Conservation (phyloP, 2,329 filamentous ascomycete genomes). For the Coleophoma cylindrospora region DNA sequence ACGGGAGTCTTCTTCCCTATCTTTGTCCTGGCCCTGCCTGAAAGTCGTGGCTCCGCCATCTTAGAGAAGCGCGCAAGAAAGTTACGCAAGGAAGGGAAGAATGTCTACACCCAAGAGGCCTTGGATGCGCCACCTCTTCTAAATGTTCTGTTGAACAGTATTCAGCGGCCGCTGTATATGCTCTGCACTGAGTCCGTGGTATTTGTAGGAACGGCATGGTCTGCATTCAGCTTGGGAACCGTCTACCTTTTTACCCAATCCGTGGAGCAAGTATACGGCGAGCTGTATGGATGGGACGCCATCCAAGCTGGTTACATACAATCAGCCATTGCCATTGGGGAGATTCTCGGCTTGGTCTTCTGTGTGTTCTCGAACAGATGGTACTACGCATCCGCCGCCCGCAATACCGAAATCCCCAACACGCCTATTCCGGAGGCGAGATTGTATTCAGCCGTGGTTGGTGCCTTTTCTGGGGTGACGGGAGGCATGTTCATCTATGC, state of each 20-base stretch:
- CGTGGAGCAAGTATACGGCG: constrained; percentile 13
- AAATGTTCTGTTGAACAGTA: background rate
- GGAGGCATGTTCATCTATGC: constrained; percentile 81
- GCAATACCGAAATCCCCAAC: constrained; percentile 29
- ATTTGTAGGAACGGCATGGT: constrained; percentile 64
- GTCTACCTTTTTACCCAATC: constrained; percentile 22
- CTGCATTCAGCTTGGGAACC: constrained; percentile 18
- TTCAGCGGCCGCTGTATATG: constrained; percentile 29
- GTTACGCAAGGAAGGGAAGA: constrained; percentile 8
- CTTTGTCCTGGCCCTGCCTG: constrained; percentile 33
- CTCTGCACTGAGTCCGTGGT: constrained; percentile 53
- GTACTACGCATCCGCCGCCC: constrained; percentile 34
- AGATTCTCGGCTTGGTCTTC: constrained; percentile 9
- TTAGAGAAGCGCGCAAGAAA: constrained; percentile 22
- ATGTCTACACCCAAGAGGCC: constrained; percentile 4
- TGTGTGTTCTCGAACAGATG: constrained; percentile 21
- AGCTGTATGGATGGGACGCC: constrained; percentile 10
- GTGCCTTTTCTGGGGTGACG: constrained; percentile 53
- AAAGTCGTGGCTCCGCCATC: constrained; percentile 39
- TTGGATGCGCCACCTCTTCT: constrained; percentile 2
- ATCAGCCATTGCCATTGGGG: constrained; percentile 3
- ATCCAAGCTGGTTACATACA: constrained; percentile 12
- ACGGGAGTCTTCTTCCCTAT: constrained; percentile 36
- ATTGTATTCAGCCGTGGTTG: constrained; percentile 36
- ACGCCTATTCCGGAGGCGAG: constrained; percentile 37